phyloP scores from a whole-genome alignment of 495 filamentous ascomycete genomes.

The Amphirosellinia nigrospora region DNA sequence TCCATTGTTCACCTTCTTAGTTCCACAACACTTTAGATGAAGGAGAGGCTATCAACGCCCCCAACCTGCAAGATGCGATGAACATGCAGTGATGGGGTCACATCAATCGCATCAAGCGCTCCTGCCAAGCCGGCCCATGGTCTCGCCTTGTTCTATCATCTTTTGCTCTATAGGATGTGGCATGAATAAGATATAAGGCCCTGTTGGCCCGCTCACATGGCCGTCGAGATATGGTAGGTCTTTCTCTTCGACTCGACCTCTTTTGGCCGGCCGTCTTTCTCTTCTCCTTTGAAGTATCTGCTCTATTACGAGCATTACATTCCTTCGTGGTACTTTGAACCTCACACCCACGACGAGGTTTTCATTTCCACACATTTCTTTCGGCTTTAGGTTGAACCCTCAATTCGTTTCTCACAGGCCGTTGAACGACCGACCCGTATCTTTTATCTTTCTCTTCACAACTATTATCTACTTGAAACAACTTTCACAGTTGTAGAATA shows the following conservation, averaged over 20 bases:
- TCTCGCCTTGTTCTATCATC: background rate
- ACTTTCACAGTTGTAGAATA: background rate
- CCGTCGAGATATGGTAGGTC: background rate
- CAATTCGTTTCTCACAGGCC: background rate
- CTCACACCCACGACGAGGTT: background rate
- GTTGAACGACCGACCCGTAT: constrained; percentile 7
- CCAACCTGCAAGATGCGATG: background rate
- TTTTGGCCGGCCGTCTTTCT: constrained; percentile 6
- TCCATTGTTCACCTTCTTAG: background rate
- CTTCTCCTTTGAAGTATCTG: constrained; percentile 6
- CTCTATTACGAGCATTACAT: constrained; percentile 13
- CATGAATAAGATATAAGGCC: constrained; percentile 2
- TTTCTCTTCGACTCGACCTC: constrained; percentile 2
- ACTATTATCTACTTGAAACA: background rate
- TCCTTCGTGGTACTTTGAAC: constrained; percentile 15
- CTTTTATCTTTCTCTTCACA: background rate
- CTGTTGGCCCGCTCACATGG: background rate
- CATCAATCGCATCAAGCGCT: background rate
- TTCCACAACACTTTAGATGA: constrained; percentile 8
- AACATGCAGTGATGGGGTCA: background rate
- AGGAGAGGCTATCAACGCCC: constrained; percentile 16
- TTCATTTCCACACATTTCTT: background rate
- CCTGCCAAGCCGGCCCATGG: constrained; percentile 4
- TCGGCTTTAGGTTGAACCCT: constrained; percentile 13
- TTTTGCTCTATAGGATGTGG: constrained; percentile 5